phyloP scores from a whole-genome alignment of 2,329 filamentous ascomycete genomes.

The Monilinia aucupariae region DNA sequence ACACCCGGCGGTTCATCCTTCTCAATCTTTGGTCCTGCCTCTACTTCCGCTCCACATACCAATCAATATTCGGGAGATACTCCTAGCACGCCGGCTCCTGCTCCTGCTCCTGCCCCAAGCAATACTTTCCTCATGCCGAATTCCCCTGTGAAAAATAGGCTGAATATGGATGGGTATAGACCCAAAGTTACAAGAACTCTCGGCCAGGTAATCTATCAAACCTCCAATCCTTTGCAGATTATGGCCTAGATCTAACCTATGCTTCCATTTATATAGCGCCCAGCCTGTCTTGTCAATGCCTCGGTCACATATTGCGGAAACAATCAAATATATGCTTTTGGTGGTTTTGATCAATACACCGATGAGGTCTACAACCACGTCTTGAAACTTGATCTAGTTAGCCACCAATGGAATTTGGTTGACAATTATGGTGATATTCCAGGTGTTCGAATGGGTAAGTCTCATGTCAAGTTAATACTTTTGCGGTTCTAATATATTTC shows the following conservation, averaged over 20 bases:
- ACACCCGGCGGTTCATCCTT: slow-evolving; percentile 39
- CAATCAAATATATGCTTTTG: slow-evolving; percentile 96
- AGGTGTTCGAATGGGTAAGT: slow-evolving; percentile 87
- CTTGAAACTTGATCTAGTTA: slow-evolving; percentile 76
- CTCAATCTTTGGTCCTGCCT: slow-evolving; percentile 46
- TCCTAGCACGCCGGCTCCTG: slow-evolving; percentile 42
- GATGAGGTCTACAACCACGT: slow-evolving; percentile 99
- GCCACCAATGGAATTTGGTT: slow-evolving; percentile 88
- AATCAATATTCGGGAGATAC: slow-evolving; percentile 23
- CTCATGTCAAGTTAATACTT: not conserved
- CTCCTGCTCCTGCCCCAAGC: slow-evolving; percentile 46
- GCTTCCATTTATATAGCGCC: slow-evolving; percentile 44
- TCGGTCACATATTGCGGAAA: slow-evolving; percentile 98
- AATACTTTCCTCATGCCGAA: slow-evolving; percentile 91
- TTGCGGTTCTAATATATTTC: not conserved
- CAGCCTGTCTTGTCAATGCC: slow-evolving; percentile 93
- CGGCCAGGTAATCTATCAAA: slow-evolving; percentile 46
- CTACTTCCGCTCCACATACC: slow-evolving; percentile 17
- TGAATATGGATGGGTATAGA: slow-evolving; percentile 67
- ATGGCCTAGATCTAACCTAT: slow-evolving; percentile 8
- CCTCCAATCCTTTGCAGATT: not conserved
- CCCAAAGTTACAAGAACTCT: slow-evolving; percentile 76
- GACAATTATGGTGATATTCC: slow-evolving; percentile 99
- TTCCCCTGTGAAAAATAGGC: slow-evolving; percentile 64
- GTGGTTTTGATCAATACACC: slow-evolving; percentile 96